Evolutionary conservation across 1,139 yeast species (phyloP), one percentile per base, ranked within the genome.

Genomic region (Suhomyces bolitotheri): DNA sequence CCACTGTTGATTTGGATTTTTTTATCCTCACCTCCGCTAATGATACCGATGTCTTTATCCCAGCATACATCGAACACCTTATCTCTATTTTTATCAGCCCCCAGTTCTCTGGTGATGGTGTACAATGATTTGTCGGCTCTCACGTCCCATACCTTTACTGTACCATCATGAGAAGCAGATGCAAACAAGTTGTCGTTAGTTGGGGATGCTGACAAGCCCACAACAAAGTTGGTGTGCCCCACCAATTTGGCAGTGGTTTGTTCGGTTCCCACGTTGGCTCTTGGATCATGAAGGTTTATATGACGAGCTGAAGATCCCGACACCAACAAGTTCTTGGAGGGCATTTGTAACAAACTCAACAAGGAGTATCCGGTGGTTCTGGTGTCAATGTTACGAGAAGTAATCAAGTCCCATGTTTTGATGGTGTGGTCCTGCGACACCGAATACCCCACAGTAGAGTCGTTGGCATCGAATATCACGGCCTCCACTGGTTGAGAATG

Each of bases 271-370:
- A 51, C 58, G 23, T 54, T 45, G 33, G 63, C 57, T 59, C 97
- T 76, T 36, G 97, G 97, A 60, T 92, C 99, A 57, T 88, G 95
- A 45, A 90, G 70, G 43, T 89, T 83, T 49, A 92, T 89, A 60
- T 90, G 97, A 62, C 97, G 85, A 13, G 97, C 97, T 10, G 96
- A 84, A 4, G 97, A 89, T 14, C 99, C 99, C 37, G 94, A 78
- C 7, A 92, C 96, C 34, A 94, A 66, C 40, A 92, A 69, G 45
- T 82, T 78, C 43, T 78, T 67, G 41, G 69, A 68, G 16, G 87
- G 79, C 41, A 92, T 65, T 46, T 82, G 82, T 27, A 82, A 71
- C 27, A 90, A 64, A 1, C 96, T 84, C 31, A 90, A 72, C 44
- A 92, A 71, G 7, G 97, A 82, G 62, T 77, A 89, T n/a, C 92